Evolutionary conservation across 106 monocot species (phyloP).

Genomic region (Dioscorea alata): DNA sequence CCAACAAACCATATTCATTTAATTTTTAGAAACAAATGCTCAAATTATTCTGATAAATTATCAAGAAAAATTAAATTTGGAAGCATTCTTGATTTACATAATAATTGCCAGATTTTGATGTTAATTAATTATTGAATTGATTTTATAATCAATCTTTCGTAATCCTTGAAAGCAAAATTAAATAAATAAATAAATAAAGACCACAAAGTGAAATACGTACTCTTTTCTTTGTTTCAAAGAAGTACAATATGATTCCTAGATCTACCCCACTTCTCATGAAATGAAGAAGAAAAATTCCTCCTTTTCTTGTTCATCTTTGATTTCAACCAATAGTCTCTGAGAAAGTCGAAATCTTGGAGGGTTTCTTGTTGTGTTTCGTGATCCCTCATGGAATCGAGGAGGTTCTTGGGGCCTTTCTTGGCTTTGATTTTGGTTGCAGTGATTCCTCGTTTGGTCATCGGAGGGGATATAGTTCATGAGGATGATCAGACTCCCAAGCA

Average conservation of each 20-base stretch:
- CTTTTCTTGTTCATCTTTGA: not conserved
- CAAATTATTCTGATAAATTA: no score
- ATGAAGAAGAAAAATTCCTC: not conserved
- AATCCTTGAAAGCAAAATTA: no score
- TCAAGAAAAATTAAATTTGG: no score
- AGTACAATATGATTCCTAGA: not conserved
- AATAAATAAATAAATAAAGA: not conserved
- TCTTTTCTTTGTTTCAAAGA: not conserved
- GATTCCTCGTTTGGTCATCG: constrained; percentile 3
- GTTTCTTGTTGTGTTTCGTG: not conserved
- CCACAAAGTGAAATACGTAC: not conserved
- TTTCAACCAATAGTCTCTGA: not conserved
- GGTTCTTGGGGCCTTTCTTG: constrained; percentile 1
- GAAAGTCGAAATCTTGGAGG: not conserved
- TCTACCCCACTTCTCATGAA: not conserved
- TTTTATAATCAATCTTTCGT: no score
- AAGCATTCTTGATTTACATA: no score
- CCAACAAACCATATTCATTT: no score
- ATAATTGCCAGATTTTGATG: no score
- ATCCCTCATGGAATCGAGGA: constrained; percentile 1
- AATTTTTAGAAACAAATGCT: no score
- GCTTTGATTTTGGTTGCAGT: constrained; percentile 1
- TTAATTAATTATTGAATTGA: no score
- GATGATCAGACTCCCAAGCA: constrained; percentile 34
- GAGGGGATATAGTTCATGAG: constrained; percentile 45